These are phyloP conservation scores for Cyclotella cryptica DNA, from an alignment of 108 stramenopile species.

Conservation along the genomic window DNA sequence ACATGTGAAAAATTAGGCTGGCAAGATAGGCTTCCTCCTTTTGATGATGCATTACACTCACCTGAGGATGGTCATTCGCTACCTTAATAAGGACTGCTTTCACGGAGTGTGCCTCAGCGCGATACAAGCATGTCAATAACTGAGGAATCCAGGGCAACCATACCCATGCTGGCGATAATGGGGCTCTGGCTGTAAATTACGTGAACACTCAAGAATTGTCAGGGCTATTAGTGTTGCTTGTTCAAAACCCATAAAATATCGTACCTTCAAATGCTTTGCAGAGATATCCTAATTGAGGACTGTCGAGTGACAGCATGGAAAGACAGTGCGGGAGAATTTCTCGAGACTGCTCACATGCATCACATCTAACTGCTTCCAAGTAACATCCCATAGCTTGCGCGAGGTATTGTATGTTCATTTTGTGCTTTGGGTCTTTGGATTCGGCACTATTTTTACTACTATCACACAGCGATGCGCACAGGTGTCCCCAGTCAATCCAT, in stretches of 20 bases:
- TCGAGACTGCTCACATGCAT: conserved; percentile 75
- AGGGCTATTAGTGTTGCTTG: too few species aligned
- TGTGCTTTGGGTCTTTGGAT: conserved; percentile 23
- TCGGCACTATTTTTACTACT: conserved; percentile 39
- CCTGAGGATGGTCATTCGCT: conserved; percentile 80
- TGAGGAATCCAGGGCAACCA: conserved; percentile 97
- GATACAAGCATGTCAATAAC: conserved; percentile 81
- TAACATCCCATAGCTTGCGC: conserved; percentile 95
- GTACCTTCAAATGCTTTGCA: conserved; percentile 73
- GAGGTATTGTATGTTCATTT: conserved; percentile 30
- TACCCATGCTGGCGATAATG: conserved; percentile 87
- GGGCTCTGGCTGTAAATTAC: conserved; percentile 45
- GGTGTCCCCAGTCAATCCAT: conserved; percentile 95
- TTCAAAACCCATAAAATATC: not conserved
- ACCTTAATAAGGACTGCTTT: conserved; percentile 70
- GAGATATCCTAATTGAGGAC: conserved; percentile 71
- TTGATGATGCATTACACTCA: too few species aligned
- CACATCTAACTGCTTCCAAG: conserved; percentile 84
- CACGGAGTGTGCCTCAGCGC: conserved; percentile 69
- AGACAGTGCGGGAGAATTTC: conserved; percentile 90
- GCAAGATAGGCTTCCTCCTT: too few species aligned
- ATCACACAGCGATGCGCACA: conserved; percentile 72
- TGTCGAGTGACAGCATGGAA: conserved; percentile 89
- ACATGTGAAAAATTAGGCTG: too few species aligned
- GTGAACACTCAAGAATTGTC: too few species aligned